phyloP scores from a whole-genome alignment of 176 grass and related monocot genomes.

The Poa annua region DNA sequence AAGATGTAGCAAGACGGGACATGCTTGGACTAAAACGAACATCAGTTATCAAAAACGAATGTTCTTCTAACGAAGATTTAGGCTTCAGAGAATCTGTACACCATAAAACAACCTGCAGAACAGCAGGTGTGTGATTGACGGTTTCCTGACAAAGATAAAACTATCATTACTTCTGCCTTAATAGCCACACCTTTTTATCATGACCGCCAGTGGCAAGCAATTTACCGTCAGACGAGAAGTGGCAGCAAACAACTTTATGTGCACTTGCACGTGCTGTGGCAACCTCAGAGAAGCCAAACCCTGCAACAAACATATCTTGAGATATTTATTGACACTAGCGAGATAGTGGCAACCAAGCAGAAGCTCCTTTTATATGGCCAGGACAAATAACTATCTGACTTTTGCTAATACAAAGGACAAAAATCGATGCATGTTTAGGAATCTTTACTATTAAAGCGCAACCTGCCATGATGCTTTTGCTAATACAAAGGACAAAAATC shows the following conservation, averaged over 20 bases:
- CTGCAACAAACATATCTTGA: conserved; percentile 47
- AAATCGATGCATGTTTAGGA: neutral
- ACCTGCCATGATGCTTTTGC: no score
- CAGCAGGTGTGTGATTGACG: conserved; percentile 14
- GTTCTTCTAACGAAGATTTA: conserved; percentile 85
- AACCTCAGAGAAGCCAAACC: conserved; percentile 86
- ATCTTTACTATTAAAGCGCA: no score
- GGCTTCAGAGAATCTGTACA: conserved; percentile 71
- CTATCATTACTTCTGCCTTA: neutral
- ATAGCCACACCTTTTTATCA: conserved; percentile 87
- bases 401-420: neutral
- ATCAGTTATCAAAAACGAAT: conserved; percentile 82
- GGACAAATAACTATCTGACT: conserved; percentile 31
- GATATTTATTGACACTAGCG: neutral
- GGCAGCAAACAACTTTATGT: conserved; percentile 85
- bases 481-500: neutral
- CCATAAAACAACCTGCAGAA: conserved; percentile 80
- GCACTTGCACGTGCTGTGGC: conserved; percentile 64
- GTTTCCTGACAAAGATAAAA: conserved; percentile 11
- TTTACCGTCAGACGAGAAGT: conserved; percentile 97
- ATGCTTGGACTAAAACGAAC: conserved; percentile 98
- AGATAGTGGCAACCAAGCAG: conserved; percentile 25
- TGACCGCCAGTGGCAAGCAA: conserved; percentile 97
- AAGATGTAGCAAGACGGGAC: conserved; percentile 91
- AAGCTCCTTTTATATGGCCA: conserved; percentile 15